These are phyloP conservation scores for Coccinonectria pachysandricola DNA, from an alignment of 2,329 filamentous ascomycete genomes.

Conservation along the genomic window DNA sequence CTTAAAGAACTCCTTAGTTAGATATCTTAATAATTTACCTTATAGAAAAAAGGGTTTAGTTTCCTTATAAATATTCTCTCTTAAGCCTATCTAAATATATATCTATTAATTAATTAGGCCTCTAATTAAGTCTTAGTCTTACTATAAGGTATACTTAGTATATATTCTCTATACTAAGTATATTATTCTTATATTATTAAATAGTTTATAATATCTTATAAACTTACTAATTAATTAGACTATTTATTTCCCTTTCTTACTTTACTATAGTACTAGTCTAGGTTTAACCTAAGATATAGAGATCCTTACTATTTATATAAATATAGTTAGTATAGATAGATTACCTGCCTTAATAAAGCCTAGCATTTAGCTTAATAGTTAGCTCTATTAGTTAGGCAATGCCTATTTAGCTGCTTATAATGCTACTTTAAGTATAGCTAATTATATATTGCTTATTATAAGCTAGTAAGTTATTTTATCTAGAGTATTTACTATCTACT, in stretches of 20 bases:
- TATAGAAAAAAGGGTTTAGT: too few relatives aligned
- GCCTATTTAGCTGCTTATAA: not conserved
- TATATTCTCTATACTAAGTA: conserved; percentile 1
- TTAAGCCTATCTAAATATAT: not conserved
- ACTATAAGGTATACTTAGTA: not conserved
- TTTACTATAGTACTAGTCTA: not conserved
- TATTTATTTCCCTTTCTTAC: not conserved
- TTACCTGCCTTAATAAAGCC: not conserved
- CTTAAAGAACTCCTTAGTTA: not conserved
- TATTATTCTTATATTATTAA: not conserved
- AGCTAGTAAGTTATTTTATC: not conserved
- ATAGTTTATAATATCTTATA: not conserved
- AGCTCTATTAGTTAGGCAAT: not conserved
- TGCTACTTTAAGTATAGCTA: not conserved
- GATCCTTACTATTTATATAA: not conserved
- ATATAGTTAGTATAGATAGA: not conserved
- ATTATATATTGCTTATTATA: not conserved
- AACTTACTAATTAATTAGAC: not conserved
- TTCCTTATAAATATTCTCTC: not conserved
- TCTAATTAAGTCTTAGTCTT: not conserved
- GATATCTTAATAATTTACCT: too few relatives aligned
- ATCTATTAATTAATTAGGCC: not conserved
- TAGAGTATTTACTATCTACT: not conserved
- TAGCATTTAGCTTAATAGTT: not conserved
- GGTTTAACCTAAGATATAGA: too few relatives aligned